Evolutionary conservation across 2,329 filamentous ascomycete species (phyloP), one percentile per base, ranked within the genome.

Genomic region (Trichoderma endophyticum): DNA sequence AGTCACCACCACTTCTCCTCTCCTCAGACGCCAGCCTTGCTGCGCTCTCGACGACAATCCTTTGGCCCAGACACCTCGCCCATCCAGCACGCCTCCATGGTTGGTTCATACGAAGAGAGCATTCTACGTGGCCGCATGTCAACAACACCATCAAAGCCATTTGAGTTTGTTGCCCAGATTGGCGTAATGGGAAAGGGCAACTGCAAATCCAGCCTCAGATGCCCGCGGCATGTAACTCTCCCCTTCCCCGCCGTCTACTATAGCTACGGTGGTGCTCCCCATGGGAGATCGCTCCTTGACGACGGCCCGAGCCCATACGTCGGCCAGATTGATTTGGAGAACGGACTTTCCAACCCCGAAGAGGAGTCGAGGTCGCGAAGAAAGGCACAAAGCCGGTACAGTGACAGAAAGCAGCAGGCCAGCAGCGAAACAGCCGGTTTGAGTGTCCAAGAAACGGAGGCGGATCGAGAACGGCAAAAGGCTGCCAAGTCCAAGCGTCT

Each of bases 271-370:
- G 91, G 86, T 67, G 92, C 91, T 0, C 87, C 86, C 2, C 86
- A 88, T 75, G 90, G 88, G 28, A 87, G 86, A 54, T 89, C 85
- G 4, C 91, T 89, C 32, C 86, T 87, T 4, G 91, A 95, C 71
- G 94, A 98, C 77, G 95, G 93, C 3, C 96, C 95, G 3, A 98
- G 95, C 78, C 96, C 96, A 0, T 99, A 99, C 78, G 96, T 98
- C 15, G 96, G 96, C 6, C 89, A 95, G 75, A 91, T 99, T 67
- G 95, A 98, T 78, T 84, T 99, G 26, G 95, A 98, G 77, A 94
- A 96, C 74, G 90, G 90, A 0, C 84, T 98, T 12, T 80, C 87
- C 8, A 88, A 86, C 61, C 78, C 80, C 2, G 85, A 85, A 15
- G 86, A 86, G 2, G 84, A 85, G 24, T 81, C 82, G 5, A 82